Evolutionary conservation across 2,329 filamentous ascomycete species (phyloP).

Genomic region (Aureobasidium sp.): DNA sequence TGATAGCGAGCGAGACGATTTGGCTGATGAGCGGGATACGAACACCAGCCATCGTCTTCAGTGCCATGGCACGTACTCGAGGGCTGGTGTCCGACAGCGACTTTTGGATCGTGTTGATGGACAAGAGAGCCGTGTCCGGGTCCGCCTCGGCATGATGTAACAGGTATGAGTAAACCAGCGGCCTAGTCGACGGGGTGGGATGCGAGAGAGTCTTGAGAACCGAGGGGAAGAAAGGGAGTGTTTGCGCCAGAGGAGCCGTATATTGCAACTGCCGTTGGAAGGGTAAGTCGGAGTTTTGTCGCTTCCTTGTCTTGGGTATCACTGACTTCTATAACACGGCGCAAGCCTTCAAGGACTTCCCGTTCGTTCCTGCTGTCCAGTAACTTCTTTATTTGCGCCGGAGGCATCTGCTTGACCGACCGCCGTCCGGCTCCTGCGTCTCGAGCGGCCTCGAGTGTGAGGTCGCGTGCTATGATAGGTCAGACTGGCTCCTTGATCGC

Average conservation of each 20-base stretch:
- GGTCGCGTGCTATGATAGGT: constrained; percentile 67
- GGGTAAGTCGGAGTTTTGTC: neutral
- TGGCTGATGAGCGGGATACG: constrained; percentile 96
- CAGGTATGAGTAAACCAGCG: constrained; percentile 97
- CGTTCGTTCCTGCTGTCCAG: constrained; percentile 89
- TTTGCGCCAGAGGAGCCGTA: constrained; percentile 77
- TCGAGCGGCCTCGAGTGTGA: constrained; percentile 94
- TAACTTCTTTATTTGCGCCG: constrained; percentile 86
- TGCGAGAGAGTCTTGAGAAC: constrained; percentile 97
- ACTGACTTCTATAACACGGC: constrained; percentile 58
- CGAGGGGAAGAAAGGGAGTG: constrained; percentile 89
- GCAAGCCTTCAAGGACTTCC: constrained; percentile 85
- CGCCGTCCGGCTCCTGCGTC: constrained; percentile 60
- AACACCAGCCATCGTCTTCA: constrained; percentile 96
- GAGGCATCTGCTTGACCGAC: constrained; percentile 60
- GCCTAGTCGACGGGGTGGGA: constrained; percentile 90
- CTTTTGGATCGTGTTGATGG: constrained; percentile 98
- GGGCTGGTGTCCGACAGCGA: constrained; percentile 89
- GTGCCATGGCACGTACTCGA: constrained; percentile 80
- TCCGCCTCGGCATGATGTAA: constrained; percentile 94
- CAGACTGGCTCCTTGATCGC: constrained; percentile 5
- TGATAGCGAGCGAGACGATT: constrained; percentile 92
- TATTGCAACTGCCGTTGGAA: constrained; percentile 74
- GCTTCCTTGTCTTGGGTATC: neutral
- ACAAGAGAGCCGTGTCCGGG: constrained; percentile 87